phyloP scores from a whole-genome alignment of 2,329 filamentous ascomycete genomes.

The Xylaria sp. region DNA sequence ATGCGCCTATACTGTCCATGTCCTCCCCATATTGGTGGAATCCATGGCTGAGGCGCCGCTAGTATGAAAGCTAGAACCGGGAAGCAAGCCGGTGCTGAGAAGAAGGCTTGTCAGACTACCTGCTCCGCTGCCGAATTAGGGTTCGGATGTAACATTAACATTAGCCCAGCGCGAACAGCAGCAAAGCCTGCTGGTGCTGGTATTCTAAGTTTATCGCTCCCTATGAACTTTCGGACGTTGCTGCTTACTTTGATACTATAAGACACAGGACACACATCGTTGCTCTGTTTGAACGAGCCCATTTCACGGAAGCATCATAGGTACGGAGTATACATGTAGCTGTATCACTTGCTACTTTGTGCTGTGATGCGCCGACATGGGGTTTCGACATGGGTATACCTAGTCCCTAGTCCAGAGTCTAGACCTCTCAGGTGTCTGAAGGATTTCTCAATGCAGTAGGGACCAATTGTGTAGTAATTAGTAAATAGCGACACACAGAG shows the following conservation, averaged over 20 bases:
- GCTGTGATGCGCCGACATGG: not conserved
- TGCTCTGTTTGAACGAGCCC: not conserved
- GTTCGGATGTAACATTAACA: slow-evolving; percentile 1
- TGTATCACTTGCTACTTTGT: not conserved
- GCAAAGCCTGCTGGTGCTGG: not conserved
- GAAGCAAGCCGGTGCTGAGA: slow-evolving; percentile 1
- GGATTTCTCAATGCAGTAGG: no score
- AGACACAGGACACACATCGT: not conserved
- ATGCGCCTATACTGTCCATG: not conserved
- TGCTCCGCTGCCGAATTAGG: slow-evolving; percentile 17
- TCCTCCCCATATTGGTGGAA: slow-evolving; percentile 23
- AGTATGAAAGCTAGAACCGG: slow-evolving; percentile 21
- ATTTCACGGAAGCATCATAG: not conserved
- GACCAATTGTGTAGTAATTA: no score
- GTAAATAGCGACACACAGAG: not conserved
- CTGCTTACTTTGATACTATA: not conserved
- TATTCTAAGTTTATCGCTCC: not conserved
- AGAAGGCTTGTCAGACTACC: not conserved
- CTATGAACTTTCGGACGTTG: not conserved
- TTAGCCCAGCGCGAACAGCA: not conserved
- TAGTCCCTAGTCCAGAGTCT: slow-evolving; percentile 1
- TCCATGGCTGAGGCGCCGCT: slow-evolving; percentile 21
- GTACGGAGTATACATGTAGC: no score
- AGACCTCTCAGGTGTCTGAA: not conserved
- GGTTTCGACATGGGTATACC: not conserved